Evolutionary conservation across 2,329 filamentous ascomycete species (phyloP).

Genomic region (Orbilia blumenaviensis): DNA sequence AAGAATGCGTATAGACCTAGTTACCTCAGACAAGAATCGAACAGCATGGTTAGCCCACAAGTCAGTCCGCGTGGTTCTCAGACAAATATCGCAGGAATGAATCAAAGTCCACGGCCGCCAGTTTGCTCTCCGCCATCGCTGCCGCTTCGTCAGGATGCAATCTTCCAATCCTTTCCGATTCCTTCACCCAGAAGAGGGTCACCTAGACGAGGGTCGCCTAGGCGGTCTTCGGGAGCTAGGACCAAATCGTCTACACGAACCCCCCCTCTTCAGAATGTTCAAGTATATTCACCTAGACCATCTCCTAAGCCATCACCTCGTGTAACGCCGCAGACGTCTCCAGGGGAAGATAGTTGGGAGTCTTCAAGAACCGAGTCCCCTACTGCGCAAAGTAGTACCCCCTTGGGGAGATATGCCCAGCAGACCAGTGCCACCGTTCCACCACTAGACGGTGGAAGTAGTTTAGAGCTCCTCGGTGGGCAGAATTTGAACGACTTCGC

Average conservation of each 20-base stretch:
- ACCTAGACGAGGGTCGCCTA: conserved; percentile 31
- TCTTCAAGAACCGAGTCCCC: neutral
- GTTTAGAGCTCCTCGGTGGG: conserved; percentile 16
- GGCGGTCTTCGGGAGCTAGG: neutral
- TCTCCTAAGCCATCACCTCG: conserved; percentile 24
- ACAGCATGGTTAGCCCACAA: conserved; percentile 1
- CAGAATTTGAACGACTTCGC: conserved; percentile 3
- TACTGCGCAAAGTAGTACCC: neutral
- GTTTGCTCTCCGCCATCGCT: conserved; percentile 47
- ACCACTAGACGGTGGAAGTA: conserved; percentile 29
- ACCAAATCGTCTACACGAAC: neutral
- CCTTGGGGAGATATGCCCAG: neutral
- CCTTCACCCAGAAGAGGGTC: conserved; percentile 30
- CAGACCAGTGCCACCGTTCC: neutral
- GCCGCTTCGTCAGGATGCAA: conserved; percentile 46
- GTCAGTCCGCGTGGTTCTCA: conserved; percentile 38
- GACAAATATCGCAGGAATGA: conserved; percentile 27
- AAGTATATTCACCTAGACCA: conserved; percentile 3
- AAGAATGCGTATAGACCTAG: conserved; percentile 47
- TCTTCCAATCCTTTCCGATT: conserved; percentile 43
- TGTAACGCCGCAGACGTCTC: conserved; percentile 13
- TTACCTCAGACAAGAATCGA: conserved; percentile 9
- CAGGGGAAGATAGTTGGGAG: conserved; percentile 7
- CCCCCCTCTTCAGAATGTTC: conserved; percentile 7
- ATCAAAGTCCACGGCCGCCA: conserved; percentile 11